Evolutionary conservation across 2,329 filamentous ascomycete species (phyloP), one percentile per base, ranked within the genome.

Genomic region (Ambrosiella beaveri): DNA sequence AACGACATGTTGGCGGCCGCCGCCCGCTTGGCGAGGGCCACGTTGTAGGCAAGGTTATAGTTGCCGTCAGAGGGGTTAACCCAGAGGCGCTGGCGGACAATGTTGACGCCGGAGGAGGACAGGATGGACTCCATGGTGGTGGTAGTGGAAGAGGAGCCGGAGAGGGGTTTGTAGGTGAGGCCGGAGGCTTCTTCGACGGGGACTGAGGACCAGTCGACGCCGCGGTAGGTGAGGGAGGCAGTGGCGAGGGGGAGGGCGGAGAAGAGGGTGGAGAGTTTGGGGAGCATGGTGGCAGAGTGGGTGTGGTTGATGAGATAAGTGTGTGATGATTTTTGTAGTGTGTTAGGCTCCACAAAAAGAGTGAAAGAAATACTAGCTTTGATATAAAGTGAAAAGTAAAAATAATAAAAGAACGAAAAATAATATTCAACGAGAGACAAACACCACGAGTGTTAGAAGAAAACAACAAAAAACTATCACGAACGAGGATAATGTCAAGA

Each of bases 201-300:
- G 1, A 83, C 73, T 0, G 84, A 88, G 1, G 82, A 86, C 75
- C 84, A 86, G 68, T 88, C 84, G 2, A 79, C 81, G 7, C 84
- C 84, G 62, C 77, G 80, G 68, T 82, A 84, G 1, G 75, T 76
- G 2, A 87, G 72, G 35, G 77, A 72, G 1, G 73, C 74, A 2
- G 51, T 13, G 11, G 56, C 61, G 1, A 56, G 27, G 15, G 51
- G 37, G 7, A 60, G 36, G 8, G 55, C 55, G 35, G 36, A 54
- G 44, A 60, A 17, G 27, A 57, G 35, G 27, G 27, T 27, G 55
- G 56, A n/a, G 38, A 49, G 41, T n/a, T 49, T 51, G 38, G 37
- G 40, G 51, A 60, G 40, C 59, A 60, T 60, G 6, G 38, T 55
- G 55, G 51, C 15, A 13, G 36, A 49, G 41, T 54, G 52, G 27